Evolutionary conservation across 2,329 filamentous ascomycete genomes (phyloP), one percentile per base, ranked within the genome.

Genomic region (Lecanicillium sp.): DNA sequence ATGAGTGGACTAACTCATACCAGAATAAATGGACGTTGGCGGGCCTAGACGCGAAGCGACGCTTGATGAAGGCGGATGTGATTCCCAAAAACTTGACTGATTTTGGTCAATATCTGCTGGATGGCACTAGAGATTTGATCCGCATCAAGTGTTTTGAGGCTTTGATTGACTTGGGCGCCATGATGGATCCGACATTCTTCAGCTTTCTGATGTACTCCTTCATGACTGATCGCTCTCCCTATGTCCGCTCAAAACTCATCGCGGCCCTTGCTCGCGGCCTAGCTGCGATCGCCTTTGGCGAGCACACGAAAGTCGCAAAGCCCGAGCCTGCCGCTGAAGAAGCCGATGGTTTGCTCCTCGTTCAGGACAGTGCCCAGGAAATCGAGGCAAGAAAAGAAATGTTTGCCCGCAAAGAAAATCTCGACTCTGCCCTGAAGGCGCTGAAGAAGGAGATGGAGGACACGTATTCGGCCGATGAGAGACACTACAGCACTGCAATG

Each of bases 1-100:
- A 86, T 58, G 81, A 85, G 59, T 86, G 83, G 75, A 79, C 79
- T 14, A 71, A 77, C 51, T 84, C 81, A 3, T 84, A 83, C 58
- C 80, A 84, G 51, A 86, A 86, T 52, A 73, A 82, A 47, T 81
- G 79, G 72, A 83, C 82, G 15, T 72, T 75, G 52, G 77, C 82
- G 15, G 78, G 78, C 4, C 63, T 85, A 36, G 75, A 81, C 48
- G 82, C 81, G 48, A 79, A 82, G 58, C 72, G 74, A 57, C 70
- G 68, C 33, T 65, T 85, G 44, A 84, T 84, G 81, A 82, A 83
- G 63, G 77, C 77, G 3, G 73, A 76, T 14, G 73, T 84, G 14
- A 81, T 84, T 27, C 72, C 75, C 1, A 61, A 67, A 26, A 68
- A 73, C 33, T 72, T 74, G 1, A 54, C 77, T 30, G 74, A 80